Evolutionary conservation across 164 flowering plant genomes (phyloP).

Genomic region (Chimonanthus praecox): DNA sequence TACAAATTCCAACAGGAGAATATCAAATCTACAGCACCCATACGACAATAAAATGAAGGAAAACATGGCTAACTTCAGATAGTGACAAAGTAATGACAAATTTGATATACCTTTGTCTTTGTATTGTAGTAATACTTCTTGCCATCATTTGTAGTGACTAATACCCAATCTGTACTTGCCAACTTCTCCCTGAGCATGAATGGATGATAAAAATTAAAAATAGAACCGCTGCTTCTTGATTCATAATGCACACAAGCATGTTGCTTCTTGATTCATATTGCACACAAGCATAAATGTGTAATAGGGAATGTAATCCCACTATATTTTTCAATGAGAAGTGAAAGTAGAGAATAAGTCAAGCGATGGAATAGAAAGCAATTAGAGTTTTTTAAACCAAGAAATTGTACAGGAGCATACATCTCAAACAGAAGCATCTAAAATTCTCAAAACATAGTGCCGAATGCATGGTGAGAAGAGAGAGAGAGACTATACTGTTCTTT

Average conservation of each 20-base stretch:
- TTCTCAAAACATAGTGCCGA: neutral
- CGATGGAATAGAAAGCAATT: neutral
- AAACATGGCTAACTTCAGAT: neutral
- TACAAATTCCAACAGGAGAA: too few species aligned
- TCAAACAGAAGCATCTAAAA: neutral
- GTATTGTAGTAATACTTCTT: slow-evolving; percentile 83
- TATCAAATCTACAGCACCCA: too few species aligned
- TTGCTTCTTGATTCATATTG: neutral
- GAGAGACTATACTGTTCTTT: too few species aligned
- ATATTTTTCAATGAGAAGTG: neutral
- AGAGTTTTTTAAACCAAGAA: neutral
- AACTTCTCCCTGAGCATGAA: slow-evolving; percentile 57
- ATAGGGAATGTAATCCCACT: too few species aligned
- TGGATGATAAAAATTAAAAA: neutral
- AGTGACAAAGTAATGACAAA: neutral
- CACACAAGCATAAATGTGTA: neutral
- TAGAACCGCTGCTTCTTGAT: neutral
- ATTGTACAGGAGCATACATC: neutral
- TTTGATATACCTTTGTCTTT: slow-evolving; percentile 60
- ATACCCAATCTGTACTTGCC: slow-evolving; percentile 77
- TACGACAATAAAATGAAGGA: neutral
- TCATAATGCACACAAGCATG: neutral
- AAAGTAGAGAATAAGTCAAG: neutral
- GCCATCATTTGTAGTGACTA: slow-evolving; percentile 83
- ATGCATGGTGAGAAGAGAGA: neutral